Base-by-base conservation (phyloP, 2,329 filamentous ascomycete genomes). In the Arthroderma sp. region DNA sequence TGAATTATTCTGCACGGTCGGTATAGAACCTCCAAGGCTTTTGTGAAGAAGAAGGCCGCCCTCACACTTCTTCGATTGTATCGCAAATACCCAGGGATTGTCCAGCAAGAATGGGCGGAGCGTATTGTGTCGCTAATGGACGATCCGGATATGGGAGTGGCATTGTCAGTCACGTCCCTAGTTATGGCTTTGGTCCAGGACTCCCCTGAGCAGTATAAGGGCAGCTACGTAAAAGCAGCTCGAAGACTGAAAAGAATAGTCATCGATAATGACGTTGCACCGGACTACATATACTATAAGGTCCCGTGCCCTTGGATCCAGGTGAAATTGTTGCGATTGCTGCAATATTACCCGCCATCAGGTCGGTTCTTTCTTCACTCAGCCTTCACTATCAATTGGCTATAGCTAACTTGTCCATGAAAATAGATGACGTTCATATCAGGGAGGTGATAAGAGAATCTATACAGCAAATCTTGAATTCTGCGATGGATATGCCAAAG, bases 281-380 rank as follows among this genome's bases (percentile, higher is more conserved):
- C 79, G 45, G 91, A 96, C 61, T 98, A 98, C 61, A 77, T 95
- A 28, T 98, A 98, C 69, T 98, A 98, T 72, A 95, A 95, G 59
- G 91, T 98, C n/a, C 91, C 91, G 1, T 98, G 91, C 60, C 91
- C 91, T 2, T 98, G 91, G 91, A 80, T 98, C 47, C 88, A 96
- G 65, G 84, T 96, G 57, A 98, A 98, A 68, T 74, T 98, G 11
- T 67, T 98, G 52, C 80, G 88, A 50, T 67, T 98, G 49, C 72
- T 98, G 51, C 91, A 98, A 65, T 98, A 96, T 63, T 98, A 94
- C 63, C 84, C 88, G 28, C 89, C 91, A 38, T 93, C 91, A 60
- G 82, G 85, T 88, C 71, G 52, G 73, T 39, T 11, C 28, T 34
- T 30, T 33, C 4, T 65, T 38, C 9, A 43, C 36, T 8, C 3